Evolutionary conservation across 441 rosid genomes (phyloP).

Genomic region (Erodium chrysanthum): DNA sequence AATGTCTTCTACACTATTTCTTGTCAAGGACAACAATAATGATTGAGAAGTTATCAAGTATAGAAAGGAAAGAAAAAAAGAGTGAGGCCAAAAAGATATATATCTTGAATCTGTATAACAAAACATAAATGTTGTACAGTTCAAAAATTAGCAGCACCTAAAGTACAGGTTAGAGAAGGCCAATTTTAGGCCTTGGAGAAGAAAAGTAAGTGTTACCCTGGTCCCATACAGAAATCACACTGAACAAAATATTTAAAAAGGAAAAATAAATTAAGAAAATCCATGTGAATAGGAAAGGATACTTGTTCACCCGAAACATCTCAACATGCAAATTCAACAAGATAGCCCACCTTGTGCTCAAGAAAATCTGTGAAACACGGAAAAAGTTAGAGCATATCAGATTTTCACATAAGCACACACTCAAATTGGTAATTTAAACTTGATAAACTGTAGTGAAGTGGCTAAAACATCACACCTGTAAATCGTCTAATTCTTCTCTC

Average conservation of each 20-base stretch:
- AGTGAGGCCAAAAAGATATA: background rate
- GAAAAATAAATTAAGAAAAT: conserved; percentile 14
- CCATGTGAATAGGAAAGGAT: conserved; percentile 40
- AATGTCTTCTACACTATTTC: conserved; percentile 82
- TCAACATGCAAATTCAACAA: conserved; percentile 89
- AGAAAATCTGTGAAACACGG: conserved; percentile 58
- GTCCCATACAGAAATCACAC: background rate
- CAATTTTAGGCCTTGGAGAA: conserved; percentile 4
- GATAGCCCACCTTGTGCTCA: conserved; percentile 99
- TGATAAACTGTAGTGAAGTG: background rate
- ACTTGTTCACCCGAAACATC: conserved; percentile 99
- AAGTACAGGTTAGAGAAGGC: background rate
- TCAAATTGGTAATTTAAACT: conserved; percentile 11
- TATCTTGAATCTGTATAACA: background rate
- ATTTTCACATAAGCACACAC: conserved; percentile 9
- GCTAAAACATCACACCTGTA: conserved; percentile 51
- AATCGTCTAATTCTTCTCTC: conserved; percentile 98
- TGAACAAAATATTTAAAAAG: conserved; percentile 9
- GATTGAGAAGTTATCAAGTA: conserved; percentile 11
- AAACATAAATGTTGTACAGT: background rate
- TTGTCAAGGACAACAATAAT: conserved; percentile 45
- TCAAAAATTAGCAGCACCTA: conserved; percentile 6
- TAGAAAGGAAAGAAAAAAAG: background rate
- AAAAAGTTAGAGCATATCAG: conserved; percentile 16
- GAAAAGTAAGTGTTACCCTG: background rate